These are phyloP conservation scores for Moelleriella libera DNA, from an alignment of 2,329 filamentous ascomycete genomes.

Conservation along the genomic window DNA sequence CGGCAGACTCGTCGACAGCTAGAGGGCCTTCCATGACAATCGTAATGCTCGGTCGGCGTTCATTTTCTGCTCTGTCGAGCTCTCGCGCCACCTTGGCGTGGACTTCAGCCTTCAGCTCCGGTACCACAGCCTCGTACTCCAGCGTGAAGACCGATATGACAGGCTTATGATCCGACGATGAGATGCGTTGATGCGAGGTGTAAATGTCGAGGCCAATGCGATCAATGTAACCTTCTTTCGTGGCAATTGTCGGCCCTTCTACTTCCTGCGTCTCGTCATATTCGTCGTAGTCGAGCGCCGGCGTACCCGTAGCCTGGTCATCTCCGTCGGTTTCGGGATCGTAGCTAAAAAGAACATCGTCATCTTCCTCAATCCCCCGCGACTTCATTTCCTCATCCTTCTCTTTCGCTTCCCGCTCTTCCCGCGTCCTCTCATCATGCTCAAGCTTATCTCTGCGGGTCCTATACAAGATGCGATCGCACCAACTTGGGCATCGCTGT, in stretches of 20 bases:
- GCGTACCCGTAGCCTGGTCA: constrained; percentile 17
- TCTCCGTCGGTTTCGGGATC: constrained; percentile 65
- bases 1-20: constrained; percentile 33
- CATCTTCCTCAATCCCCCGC: constrained; percentile 61
- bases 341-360: constrained; percentile 84
- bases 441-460: constrained; percentile 56
- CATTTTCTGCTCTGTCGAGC: constrained; percentile 83
- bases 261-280: constrained; percentile 34
- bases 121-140: constrained; percentile 75
- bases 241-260: constrained; percentile 28
- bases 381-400: constrained; percentile 78
- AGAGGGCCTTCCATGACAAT: constrained; percentile 56
- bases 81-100: constrained; percentile 80
- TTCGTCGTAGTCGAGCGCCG: constrained; percentile 43
- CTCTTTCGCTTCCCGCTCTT: constrained; percentile 52
- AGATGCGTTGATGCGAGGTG: constrained; percentile 73
- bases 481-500: constrained; percentile 86
- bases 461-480: constrained; percentile 81
- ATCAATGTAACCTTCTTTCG: constrained; percentile 43
- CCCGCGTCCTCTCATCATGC: constrained; percentile 47
- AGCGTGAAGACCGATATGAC: constrained; percentile 71
- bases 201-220: constrained; percentile 52
- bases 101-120: constrained; percentile 68
- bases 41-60: constrained; percentile 68
- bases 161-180: constrained; percentile 93